Conservation (phyloP, 495 filamentous ascomycete genomes). For the Stereocaulon alpinum region DNA sequence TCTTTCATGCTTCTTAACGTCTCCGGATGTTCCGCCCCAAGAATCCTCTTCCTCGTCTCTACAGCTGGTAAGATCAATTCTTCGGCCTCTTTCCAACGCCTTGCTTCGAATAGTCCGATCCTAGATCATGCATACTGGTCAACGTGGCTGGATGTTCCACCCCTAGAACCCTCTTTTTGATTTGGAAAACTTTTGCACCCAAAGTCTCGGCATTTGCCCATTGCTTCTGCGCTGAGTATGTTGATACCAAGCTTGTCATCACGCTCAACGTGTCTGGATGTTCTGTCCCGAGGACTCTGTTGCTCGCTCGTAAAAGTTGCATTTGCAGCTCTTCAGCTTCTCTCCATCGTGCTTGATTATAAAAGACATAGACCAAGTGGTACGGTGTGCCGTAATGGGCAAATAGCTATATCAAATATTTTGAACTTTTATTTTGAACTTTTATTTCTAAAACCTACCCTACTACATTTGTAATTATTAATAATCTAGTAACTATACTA, state of each 20-base stretch:
- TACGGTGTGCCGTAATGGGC: no score
- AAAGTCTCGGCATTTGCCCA: no score
- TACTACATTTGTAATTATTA: no score
- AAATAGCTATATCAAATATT: no score
- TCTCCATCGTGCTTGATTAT: slow-evolving; percentile 11
- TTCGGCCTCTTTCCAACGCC: neutral
- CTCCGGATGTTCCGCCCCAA: neutral
- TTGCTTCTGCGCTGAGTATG: neutral
- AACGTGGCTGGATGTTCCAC: slow-evolving; percentile 26
- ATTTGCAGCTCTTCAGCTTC: slow-evolving; percentile 24
- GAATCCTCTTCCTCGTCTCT: neutral
- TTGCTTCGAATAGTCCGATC: neutral
- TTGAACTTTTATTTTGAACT: no score
- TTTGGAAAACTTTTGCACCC: no score
- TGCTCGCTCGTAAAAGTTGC: slow-evolving; percentile 3
- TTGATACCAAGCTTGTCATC: slow-evolving; percentile 22
- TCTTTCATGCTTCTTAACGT: neutral
- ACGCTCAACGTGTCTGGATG: slow-evolving; percentile 26
- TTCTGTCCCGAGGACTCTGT: slow-evolving; percentile 18
- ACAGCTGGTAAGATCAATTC: neutral
- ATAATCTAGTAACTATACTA: no score
- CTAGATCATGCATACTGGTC: slow-evolving; percentile 24
- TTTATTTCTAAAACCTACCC: no score
- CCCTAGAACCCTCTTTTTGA: slow-evolving; percentile 14
- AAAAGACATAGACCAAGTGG: no score